Percentiles rank a stretch among this genome's conserved stretches.
Evolutionary conservation across 495 filamentous ascomycete species (phyloP).

Genomic region (Aspergillus sclerotiicarbonarius): DNA sequence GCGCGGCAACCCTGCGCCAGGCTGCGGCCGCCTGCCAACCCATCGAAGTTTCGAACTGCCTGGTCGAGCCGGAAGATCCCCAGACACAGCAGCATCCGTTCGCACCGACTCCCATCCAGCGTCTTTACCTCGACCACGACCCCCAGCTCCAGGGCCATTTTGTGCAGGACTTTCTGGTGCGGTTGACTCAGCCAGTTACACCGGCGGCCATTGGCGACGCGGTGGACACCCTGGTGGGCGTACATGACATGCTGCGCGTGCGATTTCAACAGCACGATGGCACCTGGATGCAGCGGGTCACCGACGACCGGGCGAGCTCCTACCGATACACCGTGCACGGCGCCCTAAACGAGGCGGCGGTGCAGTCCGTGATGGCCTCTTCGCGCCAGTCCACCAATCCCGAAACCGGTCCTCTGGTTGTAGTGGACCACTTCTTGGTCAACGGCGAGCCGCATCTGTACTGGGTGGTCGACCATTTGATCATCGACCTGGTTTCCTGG

Average conservation of each 20-base stretch:
- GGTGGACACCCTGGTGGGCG: conserved; percentile 47
- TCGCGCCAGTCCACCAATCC: conserved; percentile 17
- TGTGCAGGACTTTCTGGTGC: conserved; percentile 59
- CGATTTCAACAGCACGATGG: conserved; percentile 43
- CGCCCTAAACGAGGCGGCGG: conserved; percentile 9
- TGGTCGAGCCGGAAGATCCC: neutral
- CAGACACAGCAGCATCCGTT: conserved; percentile 3
- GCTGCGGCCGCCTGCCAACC: too few relatives aligned
- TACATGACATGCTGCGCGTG: conserved; percentile 62
- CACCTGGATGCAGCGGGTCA: conserved; percentile 29
- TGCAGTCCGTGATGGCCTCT: conserved; percentile 1
- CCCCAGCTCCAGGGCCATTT: conserved; percentile 51
- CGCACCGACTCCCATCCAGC: conserved; percentile 62
- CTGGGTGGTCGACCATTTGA: conserved; percentile 51
- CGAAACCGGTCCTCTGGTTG: conserved; percentile 24
- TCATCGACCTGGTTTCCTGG: conserved; percentile 58
- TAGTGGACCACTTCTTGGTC: conserved; percentile 30
- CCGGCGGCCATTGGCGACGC: conserved; percentile 43
- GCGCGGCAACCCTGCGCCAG: neutral
- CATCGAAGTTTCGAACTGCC: neutral
- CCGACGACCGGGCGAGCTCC: neutral
- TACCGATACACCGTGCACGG: conserved; percentile 10
- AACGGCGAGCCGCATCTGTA: conserved; percentile 43
- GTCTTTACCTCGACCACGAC: conserved; percentile 53
- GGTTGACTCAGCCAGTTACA: conserved; percentile 39